Evolutionary conservation across 345 rosid genomes (phyloP).

Genomic region (Euphorbia peplus): DNA sequence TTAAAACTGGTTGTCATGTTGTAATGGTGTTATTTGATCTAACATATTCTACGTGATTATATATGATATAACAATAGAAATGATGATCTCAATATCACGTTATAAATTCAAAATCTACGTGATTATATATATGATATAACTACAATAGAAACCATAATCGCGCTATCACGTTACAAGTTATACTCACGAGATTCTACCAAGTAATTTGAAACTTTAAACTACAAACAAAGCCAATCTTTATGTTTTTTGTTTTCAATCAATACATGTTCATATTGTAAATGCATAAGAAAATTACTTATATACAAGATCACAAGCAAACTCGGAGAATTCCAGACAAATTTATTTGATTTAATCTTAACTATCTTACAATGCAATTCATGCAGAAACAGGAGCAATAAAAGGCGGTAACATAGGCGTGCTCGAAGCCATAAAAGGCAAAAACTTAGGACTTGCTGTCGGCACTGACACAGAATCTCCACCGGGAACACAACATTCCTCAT

Average conservation of each 20-base stretch:
- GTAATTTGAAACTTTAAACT: too few relatives aligned
- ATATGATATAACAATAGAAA: too few relatives aligned
- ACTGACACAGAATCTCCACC: constrained; percentile 18
- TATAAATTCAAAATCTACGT: too few relatives aligned
- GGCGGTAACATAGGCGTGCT: constrained; percentile 38
- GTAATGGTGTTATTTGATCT: too few relatives aligned
- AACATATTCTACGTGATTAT: too few relatives aligned
- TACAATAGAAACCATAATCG: too few relatives aligned
- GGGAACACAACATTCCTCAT: constrained; percentile 33
- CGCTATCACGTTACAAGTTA: too few relatives aligned
- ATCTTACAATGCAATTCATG: constrained; percentile 13
- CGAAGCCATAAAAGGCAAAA: constrained; percentile 52
- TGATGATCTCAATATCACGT: too few relatives aligned
- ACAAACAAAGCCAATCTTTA: neutral
- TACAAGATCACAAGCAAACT: neutral
- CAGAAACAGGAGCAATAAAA: constrained; percentile 27
- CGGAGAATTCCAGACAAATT: neutral
- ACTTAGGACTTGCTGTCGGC: constrained; percentile 36
- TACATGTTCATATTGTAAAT: constrained; percentile 1
- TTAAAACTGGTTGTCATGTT: too few relatives aligned
- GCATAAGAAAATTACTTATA: neutral
- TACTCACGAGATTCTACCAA: too few relatives aligned
- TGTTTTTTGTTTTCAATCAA: neutral
- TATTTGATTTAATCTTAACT: constrained; percentile 14
- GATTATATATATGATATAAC: too few relatives aligned